Conservation (phyloP, 2,329 filamentous ascomycete genomes). For the Diaporthe longicolla region DNA sequence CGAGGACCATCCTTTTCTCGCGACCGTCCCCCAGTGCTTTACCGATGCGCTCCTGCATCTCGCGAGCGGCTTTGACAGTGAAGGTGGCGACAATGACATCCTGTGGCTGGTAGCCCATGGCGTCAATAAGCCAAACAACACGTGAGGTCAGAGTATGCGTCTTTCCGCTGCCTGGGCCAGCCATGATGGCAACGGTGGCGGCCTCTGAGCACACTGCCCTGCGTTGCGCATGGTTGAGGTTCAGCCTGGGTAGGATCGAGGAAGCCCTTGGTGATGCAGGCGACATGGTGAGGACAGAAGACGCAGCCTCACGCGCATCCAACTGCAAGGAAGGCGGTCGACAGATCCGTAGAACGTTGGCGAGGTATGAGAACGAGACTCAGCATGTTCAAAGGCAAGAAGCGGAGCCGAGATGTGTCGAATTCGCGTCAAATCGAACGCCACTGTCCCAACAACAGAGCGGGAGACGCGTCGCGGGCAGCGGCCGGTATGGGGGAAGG, state of each 20-base stretch:
- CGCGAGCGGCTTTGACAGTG: constrained; percentile 91
- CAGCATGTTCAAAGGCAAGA: too few relatives aligned
- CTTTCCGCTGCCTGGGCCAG: constrained; percentile 83
- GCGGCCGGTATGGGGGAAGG: neutral
- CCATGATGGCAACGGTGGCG: constrained; percentile 74
- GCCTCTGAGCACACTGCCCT: constrained; percentile 68
- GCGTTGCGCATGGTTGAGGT: constrained; percentile 70
- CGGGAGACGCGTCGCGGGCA: constrained; percentile 16
- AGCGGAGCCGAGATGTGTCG: neutral
- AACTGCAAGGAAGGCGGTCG: neutral
- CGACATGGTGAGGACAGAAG: constrained; percentile 34
- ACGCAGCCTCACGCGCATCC: constrained; percentile 17
- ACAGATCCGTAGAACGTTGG: too few relatives aligned
- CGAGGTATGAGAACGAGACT: neutral
- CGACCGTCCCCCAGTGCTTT: constrained; percentile 83
- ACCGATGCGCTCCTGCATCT: constrained; percentile 92
- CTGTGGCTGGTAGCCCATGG: constrained; percentile 80
- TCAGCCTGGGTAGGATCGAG: constrained; percentile 64
- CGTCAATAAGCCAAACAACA: constrained; percentile 87
- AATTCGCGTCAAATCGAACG: neutral
- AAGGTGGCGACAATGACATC: constrained; percentile 97
- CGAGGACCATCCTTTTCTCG: constrained; percentile 84
- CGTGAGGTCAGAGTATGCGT: constrained; percentile 95
- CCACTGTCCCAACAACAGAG: neutral
- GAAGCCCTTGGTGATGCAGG: constrained; percentile 42